Evolutionary conservation across 2,329 filamentous ascomycete genomes (phyloP).

Genomic region (Sporothrix luriei): DNA sequence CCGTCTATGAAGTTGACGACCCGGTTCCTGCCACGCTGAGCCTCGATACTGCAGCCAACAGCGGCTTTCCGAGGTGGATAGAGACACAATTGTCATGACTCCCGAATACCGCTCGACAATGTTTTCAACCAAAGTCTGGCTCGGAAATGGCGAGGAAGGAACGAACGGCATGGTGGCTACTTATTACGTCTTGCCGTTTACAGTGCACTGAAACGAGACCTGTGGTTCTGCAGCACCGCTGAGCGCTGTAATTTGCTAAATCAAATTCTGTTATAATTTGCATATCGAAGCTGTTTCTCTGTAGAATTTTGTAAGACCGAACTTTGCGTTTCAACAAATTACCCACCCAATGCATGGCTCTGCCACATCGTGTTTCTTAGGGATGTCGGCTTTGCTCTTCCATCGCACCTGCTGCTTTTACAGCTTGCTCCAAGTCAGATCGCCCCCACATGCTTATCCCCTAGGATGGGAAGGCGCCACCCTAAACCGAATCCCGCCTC

Average conservation of each 20-base stretch:
- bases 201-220: neutral
- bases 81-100: too few relatives aligned
- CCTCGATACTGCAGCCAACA: neutral
- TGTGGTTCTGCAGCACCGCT: too few relatives aligned
- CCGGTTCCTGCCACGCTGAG: neutral
- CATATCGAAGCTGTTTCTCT: too few relatives aligned
- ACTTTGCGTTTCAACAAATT: neutral
- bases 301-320: neutral
- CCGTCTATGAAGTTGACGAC: neutral
- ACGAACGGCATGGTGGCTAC: neutral
- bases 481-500: neutral
- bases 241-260: neutral
- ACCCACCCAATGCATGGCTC: neutral
- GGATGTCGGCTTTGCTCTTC: neutral
- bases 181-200: neutral
- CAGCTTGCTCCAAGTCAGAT: neutral
- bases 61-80: too few relatives aligned
- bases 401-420: neutral
- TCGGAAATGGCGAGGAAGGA: conserved; percentile 12
- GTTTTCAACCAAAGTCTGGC: neutral
- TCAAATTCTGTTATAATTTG: too few relatives aligned
- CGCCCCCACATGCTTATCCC: conserved; percentile 11
- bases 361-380: neutral
- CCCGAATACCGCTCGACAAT: neutral
- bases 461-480: neutral